A percentile compares a stretch with the other conserved stretches of the same genome.
Evolutionary conservation across 371 early-diverging fungal genomes (phyloP).

Genomic region (Mortierella polycephala): DNA sequence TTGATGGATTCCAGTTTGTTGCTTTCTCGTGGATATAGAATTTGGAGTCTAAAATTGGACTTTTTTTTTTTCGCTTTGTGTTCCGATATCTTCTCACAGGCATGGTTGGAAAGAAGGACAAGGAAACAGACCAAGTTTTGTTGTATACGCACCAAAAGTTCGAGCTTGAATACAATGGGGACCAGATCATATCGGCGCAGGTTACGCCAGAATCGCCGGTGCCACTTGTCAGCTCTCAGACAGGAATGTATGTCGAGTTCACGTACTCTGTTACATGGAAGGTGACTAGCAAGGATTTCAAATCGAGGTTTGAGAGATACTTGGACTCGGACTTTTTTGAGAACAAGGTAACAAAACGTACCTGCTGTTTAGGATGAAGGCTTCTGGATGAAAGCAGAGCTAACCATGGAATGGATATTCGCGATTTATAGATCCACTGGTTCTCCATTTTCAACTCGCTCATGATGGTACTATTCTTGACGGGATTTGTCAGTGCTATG

Average conservation of each 20-base stretch:
- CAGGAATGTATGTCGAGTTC: slow-evolving; percentile 65
- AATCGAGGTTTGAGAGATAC: slow-evolving; percentile 72
- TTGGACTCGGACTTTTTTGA: slow-evolving; percentile 76
- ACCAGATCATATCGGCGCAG: slow-evolving; percentile 69
- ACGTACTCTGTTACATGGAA: slow-evolving; percentile 81
- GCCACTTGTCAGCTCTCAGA: slow-evolving; percentile 35
- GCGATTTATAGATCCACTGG: slow-evolving; percentile 79
- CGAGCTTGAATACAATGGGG: slow-evolving; percentile 68
- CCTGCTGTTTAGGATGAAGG: too few relatives aligned
- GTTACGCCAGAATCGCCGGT: slow-evolving; percentile 58
- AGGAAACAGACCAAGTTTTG: slow-evolving; percentile 34
- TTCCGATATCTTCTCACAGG: slow-evolving; percentile 24
- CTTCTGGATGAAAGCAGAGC: too few relatives aligned
- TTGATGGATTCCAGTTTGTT: background rate
- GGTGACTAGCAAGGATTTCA: slow-evolving; percentile 65
- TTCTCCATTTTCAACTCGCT: slow-evolving; percentile 87
- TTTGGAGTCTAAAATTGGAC: background rate
- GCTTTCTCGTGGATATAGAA: background rate
- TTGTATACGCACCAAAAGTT: slow-evolving; percentile 75
- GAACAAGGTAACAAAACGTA: slow-evolving; percentile 67
- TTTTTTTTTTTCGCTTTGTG: background rate
- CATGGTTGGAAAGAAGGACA: slow-evolving; percentile 56
- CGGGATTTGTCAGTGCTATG: slow-evolving; percentile 77
- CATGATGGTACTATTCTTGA: slow-evolving; percentile 85
- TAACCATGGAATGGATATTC: background rate